These are phyloP conservation scores for Vitis amurensis DNA, from an alignment of 164 flowering plant genomes.

Conservation along the genomic window DNA sequence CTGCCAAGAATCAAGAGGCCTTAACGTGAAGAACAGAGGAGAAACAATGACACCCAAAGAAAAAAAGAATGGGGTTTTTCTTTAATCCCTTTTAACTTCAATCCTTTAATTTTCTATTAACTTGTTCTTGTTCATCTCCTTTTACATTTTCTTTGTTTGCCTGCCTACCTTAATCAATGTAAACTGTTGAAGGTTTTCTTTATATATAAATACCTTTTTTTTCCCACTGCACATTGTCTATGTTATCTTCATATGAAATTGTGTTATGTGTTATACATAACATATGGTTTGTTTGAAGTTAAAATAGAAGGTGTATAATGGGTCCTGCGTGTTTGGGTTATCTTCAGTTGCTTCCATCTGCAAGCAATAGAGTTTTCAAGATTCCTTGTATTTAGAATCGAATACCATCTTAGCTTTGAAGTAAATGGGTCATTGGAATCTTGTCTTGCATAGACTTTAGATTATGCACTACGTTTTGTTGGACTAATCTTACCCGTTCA, in stretches of 20 bases:
- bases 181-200: constrained; percentile 5
- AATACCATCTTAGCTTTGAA: not conserved
- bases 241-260: not conserved
- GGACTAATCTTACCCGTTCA: not conserved
- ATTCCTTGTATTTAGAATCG: not conserved
- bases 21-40: constrained; percentile 5
- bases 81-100: not conserved
- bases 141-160: not conserved
- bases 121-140: constrained; percentile 1
- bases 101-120: not conserved
- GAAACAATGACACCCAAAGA: not conserved
- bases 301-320: not conserved
- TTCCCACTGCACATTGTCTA: not conserved
- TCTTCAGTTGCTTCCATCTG: not conserved
- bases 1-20: constrained; percentile 39
- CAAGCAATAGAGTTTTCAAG: not conserved
- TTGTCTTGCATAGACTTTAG: not conserved
- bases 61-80: not conserved
- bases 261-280: not conserved
- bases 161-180: constrained; percentile 9
- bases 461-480: too few relatives aligned
- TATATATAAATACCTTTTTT: not conserved
- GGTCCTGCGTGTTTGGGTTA: not conserved
- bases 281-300: not conserved
- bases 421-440: not conserved